Evolutionary conservation across 2,329 filamentous ascomycete genomes (phyloP), one percentile per base, ranked within the genome.

Genomic region (Sporothrix pallida): DNA sequence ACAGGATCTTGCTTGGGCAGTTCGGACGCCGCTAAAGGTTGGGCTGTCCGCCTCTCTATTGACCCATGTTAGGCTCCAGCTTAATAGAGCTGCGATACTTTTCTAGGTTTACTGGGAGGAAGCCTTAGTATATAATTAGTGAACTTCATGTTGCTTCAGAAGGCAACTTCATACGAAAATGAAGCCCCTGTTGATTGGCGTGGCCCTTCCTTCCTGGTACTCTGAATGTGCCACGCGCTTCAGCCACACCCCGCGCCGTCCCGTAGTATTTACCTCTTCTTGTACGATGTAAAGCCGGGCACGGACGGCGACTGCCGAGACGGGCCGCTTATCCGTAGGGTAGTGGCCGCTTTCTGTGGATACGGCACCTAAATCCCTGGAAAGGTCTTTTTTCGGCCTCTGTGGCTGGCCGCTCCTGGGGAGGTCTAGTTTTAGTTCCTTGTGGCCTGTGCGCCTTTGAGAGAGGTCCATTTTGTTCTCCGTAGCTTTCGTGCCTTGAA

Each of bases 11-110:
- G 58, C 58, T 62, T 62, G 58, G 58, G 9, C 58, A 42, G 6
- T 42, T 62, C 58, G 26, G 26, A 62, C 58, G 58, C 58, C 58
- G 58, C 26, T 62, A 2, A 62, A 17, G 58, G 17, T 62, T 15
- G 58, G 58, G 58, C 58, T 26, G 58, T 62, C 58, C 9, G 58
- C 58, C 58, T 62, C 31, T 42, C n/a, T n/a, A 42, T 62, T 31
- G 58, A 17, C 58, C 31, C 9, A n/a, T 62, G 58, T 42, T 62
- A 1, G 58, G 58, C 26, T 9, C 26, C 58, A 13, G 58, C 58
- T n/a, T 42, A n/a, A 42, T 62, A 17, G 50, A 54, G 50, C 50
- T 9, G 50, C 50, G 50, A 54, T 54, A n/a, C 50, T 54, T 54
- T 54, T n/a, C 17, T n/a, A 4, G 50, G 7, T 54, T 54, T 54